phyloP scores from a whole-genome alignment of 1,139 yeast species.

The Yamadazyma mexicana region DNA sequence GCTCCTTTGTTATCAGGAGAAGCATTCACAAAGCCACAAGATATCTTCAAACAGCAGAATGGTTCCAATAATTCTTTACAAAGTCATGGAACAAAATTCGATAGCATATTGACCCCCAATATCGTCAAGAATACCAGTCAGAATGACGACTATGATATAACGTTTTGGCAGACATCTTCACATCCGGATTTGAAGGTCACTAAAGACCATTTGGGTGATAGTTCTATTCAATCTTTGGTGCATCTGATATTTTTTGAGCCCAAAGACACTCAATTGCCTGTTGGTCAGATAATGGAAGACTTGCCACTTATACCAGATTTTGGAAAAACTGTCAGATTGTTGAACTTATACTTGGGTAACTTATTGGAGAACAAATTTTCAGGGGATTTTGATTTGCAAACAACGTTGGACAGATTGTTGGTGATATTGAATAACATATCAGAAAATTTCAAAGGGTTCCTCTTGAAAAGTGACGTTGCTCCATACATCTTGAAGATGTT shows the following conservation, averaged over 20 bases:
- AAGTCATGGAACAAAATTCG: background rate
- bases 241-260: constrained; percentile 64
- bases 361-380: constrained; percentile 22
- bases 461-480: constrained; percentile 41
- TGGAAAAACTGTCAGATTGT: constrained; percentile 46
- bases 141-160: constrained; percentile 20
- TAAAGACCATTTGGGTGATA: constrained; percentile 42
- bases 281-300: constrained; percentile 50
- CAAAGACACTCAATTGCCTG: constrained; percentile 18
- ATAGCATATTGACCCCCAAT: background rate
- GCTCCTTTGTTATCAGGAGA: constrained; percentile 9
- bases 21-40: constrained; percentile 12
- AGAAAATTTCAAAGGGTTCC: constrained; percentile 38
- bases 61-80: constrained; percentile 9
- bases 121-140: background rate
- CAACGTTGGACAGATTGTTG: constrained; percentile 45
- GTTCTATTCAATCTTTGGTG: constrained; percentile 61
- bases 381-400: constrained; percentile 22
- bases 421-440: constrained; percentile 31
- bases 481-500: constrained; percentile 37
- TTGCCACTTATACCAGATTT: constrained; percentile 70
- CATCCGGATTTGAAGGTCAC: constrained; percentile 64
- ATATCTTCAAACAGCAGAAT: constrained; percentile 9
- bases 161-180: constrained; percentile 33
- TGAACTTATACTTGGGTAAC: constrained; percentile 23